phyloP scores from a whole-genome alignment of 2,329 filamentous ascomycete genomes.

The Botrytis squamosa region DNA sequence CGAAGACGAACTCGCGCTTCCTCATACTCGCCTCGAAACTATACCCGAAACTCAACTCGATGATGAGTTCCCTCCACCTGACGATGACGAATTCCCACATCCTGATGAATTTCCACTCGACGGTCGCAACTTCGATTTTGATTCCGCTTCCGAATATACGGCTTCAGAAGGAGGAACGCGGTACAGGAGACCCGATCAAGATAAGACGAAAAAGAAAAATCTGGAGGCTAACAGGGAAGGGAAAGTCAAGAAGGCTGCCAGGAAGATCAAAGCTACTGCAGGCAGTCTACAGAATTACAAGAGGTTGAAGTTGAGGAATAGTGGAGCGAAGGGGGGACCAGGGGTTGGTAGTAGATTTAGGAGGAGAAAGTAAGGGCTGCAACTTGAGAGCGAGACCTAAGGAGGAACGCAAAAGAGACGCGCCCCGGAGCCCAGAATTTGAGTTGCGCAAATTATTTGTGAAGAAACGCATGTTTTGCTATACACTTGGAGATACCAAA shows the following conservation, averaged over 20 bases:
- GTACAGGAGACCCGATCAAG: constrained; percentile 37
- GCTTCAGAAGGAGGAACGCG: constrained; percentile 40
- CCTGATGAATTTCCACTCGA: constrained; percentile 25
- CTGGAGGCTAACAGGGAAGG: constrained; percentile 38
- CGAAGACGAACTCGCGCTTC: constrained; percentile 39
- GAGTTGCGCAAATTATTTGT: not conserved
- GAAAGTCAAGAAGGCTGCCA: constrained; percentile 51
- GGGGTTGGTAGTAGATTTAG: constrained; percentile 58
- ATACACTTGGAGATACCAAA: not conserved
- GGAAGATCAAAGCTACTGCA: constrained; percentile 63
- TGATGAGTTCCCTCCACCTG: constrained; percentile 15
- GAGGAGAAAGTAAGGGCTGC: constrained; percentile 44
- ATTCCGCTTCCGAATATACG: constrained; percentile 38
- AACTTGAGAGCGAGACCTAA: not conserved
- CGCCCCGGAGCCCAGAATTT: not conserved
- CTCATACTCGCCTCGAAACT: constrained; percentile 20
- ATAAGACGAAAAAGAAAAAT: constrained; percentile 28
- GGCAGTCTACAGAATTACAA: constrained; percentile 61
- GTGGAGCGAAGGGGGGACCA: constrained; percentile 60
- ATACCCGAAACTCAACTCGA: constrained; percentile 34
- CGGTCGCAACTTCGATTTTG: constrained; percentile 38
- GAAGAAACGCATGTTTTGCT: not conserved
- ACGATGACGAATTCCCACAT: constrained; percentile 1
- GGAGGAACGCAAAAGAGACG: not conserved
- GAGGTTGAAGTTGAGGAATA: constrained; percentile 61